A percentile compares a stretch with the other conserved stretches of the same genome.
phyloP scores from a whole-genome alignment of 768 basidiomycete genomes.

The Trametes elegans region DNA sequence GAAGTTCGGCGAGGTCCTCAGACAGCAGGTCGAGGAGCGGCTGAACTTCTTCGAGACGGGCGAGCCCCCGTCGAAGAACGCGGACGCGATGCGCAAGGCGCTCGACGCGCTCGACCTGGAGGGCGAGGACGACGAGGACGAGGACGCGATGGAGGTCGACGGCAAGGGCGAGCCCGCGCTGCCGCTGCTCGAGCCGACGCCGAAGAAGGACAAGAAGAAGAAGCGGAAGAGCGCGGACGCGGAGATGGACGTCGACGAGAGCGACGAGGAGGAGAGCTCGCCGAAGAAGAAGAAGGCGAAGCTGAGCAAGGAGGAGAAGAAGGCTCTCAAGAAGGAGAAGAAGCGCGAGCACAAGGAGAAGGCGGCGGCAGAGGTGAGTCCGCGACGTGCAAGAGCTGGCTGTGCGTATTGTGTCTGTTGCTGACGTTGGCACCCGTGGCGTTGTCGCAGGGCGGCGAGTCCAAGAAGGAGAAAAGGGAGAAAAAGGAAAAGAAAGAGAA shows the following conservation, averaged over 20 bases:
- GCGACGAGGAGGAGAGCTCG: conserved; percentile 57
- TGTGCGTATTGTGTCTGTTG: conserved; percentile 5
- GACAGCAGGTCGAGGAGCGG: conserved; percentile 93
- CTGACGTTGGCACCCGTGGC: background rate
- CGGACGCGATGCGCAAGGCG: conserved; percentile 90
- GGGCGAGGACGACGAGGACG: conserved; percentile 56
- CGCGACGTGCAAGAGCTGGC: background rate
- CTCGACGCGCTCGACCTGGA: conserved; percentile 75
- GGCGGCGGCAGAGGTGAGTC: conserved; percentile 41
- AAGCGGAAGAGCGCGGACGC: conserved; percentile 68
- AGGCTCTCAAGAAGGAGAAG: conserved; percentile 75
- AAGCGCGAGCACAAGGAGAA: conserved; percentile 58
- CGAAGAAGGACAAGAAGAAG: conserved; percentile 61
- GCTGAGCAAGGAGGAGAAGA: conserved; percentile 83
- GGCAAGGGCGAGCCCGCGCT: conserved; percentile 36
- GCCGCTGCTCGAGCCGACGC: conserved; percentile 56
- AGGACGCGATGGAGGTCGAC: conserved; percentile 48
- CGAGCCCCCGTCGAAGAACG: conserved; percentile 82
- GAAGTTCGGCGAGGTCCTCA: conserved; percentile 93
- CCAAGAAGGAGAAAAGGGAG: conserved; percentile 39
- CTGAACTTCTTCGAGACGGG: conserved; percentile 94
- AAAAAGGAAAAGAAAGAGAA: conserved; percentile 38
- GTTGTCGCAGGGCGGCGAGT: conserved; percentile 30
- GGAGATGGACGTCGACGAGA: conserved; percentile 44
- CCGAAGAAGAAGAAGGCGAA: conserved; percentile 71